A percentile compares a stretch with the other conserved stretches of the same genome.
Evolutionary conservation across 768 basidiomycete genomes (phyloP).

Genomic region (Suillus decipiens): DNA sequence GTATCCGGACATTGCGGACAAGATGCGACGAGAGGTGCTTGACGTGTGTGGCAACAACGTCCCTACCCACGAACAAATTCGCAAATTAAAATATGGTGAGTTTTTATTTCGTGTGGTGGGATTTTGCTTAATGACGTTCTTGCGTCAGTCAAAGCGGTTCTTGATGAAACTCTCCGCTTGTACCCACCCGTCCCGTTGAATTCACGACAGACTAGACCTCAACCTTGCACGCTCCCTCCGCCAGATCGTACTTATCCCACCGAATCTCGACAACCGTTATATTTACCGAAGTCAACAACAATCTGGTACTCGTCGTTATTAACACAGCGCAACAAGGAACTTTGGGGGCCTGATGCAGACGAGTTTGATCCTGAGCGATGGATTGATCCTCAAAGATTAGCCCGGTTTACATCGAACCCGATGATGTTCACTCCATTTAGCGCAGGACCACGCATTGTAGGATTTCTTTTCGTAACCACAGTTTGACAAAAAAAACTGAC

Average conservation of each 20-base stretch:
- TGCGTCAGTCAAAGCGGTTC: constrained; percentile 64
- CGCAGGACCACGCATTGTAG: constrained; percentile 60
- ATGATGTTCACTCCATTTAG: constrained; percentile 77
- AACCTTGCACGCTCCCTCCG: constrained; percentile 51
- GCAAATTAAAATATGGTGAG: constrained; percentile 67
- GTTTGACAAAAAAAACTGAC: not conserved
- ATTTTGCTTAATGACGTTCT: constrained; percentile 11
- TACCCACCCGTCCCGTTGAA: constrained; percentile 83
- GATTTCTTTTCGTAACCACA: constrained; percentile 14
- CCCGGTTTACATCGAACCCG: constrained; percentile 55
- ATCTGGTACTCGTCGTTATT: constrained; percentile 64
- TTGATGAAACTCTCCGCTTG: constrained; percentile 76
- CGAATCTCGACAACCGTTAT: constrained; percentile 43
- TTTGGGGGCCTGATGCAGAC: constrained; percentile 79
- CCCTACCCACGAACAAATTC: constrained; percentile 59
- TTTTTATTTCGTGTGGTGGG: constrained; percentile 14
- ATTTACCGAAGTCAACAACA: constrained; percentile 57
- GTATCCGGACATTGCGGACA: constrained; percentile 55
- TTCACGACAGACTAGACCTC: constrained; percentile 55
- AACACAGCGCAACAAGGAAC: constrained; percentile 61
- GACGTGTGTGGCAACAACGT: constrained; percentile 50
- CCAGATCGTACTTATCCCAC: constrained; percentile 49
- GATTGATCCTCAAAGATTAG: constrained; percentile 59
- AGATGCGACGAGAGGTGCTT: constrained; percentile 62
- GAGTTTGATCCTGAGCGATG: constrained; percentile 81